Conservation (phyloP, 1,284 basidiomycete genomes). For the Leccinum fallax region DNA sequence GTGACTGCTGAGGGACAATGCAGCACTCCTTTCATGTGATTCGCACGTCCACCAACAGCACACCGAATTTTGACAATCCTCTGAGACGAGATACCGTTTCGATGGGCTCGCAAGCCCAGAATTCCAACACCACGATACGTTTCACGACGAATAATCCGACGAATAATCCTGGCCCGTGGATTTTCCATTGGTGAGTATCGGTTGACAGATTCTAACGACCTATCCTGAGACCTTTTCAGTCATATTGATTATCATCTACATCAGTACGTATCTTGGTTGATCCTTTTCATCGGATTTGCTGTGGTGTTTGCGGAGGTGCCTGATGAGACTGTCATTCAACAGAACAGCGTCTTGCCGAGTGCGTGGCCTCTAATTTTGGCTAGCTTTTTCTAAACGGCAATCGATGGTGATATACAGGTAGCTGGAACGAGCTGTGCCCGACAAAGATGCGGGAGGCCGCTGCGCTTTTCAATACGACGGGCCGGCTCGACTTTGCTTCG, state of each 20-base stretch:
- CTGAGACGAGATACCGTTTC: conserved; percentile 34
- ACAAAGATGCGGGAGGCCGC: conserved; percentile 17
- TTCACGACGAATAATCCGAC: conserved; percentile 33
- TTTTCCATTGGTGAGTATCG: conserved; percentile 35
- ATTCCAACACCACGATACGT: conserved; percentile 35
- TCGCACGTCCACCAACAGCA: conserved; percentile 26
- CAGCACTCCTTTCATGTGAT: conserved; percentile 46
- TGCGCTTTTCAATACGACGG: conserved; percentile 17
- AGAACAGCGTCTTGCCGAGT: conserved; percentile 25
- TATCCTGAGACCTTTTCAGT: conserved; percentile 15
- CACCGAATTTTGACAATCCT: conserved; percentile 37
- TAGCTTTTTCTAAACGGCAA: not conserved
- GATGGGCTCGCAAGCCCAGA: conserved; percentile 31
- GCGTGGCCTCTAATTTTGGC: conserved; percentile 3
- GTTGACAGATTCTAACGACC: not conserved
- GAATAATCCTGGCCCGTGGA: conserved; percentile 34
- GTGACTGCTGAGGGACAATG: conserved; percentile 1
- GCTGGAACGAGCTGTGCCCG: conserved; percentile 27
- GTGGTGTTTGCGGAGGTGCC: conserved; percentile 33
- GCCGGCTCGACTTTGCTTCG: conserved; percentile 22
- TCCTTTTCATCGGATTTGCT: conserved; percentile 32
- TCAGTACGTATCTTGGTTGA: conserved; percentile 17
- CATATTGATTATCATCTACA: conserved; percentile 29
- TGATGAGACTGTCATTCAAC: conserved; percentile 19
- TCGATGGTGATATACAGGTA: conserved; percentile 7